Conservation (phyloP, 192 early-diverging fungal species). For the Allomyces macrogynus region DNA sequence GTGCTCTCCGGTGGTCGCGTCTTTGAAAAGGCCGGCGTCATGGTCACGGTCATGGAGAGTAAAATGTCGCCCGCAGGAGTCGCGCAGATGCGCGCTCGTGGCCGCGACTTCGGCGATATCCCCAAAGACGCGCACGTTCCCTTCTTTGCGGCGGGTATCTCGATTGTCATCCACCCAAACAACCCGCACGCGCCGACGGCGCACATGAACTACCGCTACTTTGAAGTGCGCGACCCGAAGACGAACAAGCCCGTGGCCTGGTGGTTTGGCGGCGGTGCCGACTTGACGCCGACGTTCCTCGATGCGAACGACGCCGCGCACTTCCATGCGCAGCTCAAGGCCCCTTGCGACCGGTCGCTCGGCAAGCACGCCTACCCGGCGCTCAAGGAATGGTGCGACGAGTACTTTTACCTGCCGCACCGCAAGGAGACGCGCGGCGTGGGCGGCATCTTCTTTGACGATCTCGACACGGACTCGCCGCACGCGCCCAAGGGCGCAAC, state of each 20-base stretch:
- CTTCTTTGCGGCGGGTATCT: slow-evolving; percentile 79
- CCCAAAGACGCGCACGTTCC: slow-evolving; percentile 34
- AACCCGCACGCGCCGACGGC: slow-evolving; percentile 93
- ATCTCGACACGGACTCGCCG: slow-evolving; percentile 48
- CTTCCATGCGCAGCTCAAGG: slow-evolving; percentile 81
- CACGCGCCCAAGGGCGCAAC: slow-evolving; percentile 8
- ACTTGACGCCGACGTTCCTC: slow-evolving; percentile 80
- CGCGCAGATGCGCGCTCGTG: slow-evolving; percentile 76
- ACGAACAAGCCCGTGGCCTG: slow-evolving; percentile 42
- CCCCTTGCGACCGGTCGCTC: slow-evolving; percentile 51
- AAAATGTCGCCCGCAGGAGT: slow-evolving; percentile 56
- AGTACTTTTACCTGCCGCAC: slow-evolving; percentile 78
- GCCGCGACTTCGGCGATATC: slow-evolving; percentile 26
- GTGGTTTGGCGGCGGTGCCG: slow-evolving; percentile 96
- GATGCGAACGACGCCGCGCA: slow-evolving; percentile 79
- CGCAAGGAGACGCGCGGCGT: slow-evolving; percentile 75
- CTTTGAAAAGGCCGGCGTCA: slow-evolving; percentile 96
- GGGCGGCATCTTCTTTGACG: slow-evolving; percentile 98
- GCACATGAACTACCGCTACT: slow-evolving; percentile 93
- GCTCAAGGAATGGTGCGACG: slow-evolving; percentile 95
- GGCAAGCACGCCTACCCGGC: slow-evolving; percentile 59
- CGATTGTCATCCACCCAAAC: slow-evolving; percentile 80
- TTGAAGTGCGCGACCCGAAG: slow-evolving; percentile 56
- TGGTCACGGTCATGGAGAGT: slow-evolving; percentile 69
- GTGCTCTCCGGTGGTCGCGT: slow-evolving; percentile 79